Conservation (phyloP, 108 stramenopile species). For the Nitzschia putrida region DNA sequence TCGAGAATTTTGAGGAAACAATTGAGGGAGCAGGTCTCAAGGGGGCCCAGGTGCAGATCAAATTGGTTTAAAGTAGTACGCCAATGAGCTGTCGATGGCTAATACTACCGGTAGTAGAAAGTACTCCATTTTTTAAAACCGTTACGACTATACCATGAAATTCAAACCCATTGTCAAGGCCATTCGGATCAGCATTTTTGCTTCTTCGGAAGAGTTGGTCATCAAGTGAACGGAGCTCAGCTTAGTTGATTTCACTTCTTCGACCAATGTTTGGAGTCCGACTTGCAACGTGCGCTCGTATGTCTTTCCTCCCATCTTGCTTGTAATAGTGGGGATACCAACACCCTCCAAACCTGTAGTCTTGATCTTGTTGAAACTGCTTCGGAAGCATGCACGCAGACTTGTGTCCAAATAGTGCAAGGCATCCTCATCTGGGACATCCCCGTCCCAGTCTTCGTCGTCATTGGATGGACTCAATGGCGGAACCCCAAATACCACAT, state of each 20-base stretch:
- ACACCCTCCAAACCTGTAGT: constrained; percentile 12
- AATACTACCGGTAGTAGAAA: too few species aligned
- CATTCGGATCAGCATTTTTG: constrained; percentile 27
- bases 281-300: constrained; percentile 28
- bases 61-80: constrained; percentile 55
- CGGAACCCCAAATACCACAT: constrained; percentile 33
- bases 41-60: constrained; percentile 70
- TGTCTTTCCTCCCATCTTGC: constrained; percentile 8
- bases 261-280: constrained; percentile 27
- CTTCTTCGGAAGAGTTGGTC: constrained; percentile 21
- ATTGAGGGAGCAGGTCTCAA: constrained; percentile 74
- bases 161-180: constrained; percentile 18
- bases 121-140: too few species aligned
- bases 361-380: constrained; percentile 7
- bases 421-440: constrained; percentile 14
- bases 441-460: constrained; percentile 25
- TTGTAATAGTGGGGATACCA: constrained; percentile 18
- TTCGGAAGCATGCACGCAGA: constrained; percentile 27
- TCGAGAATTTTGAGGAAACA: constrained; percentile 55
- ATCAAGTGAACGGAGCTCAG: constrained; percentile 20
- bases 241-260: constrained; percentile 32
- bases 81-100: too few species aligned
- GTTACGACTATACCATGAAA: background rate
- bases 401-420: constrained; percentile 9
- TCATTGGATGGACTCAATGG: constrained; percentile 32